Percentiles rank a stretch among this genome's conserved stretches.
Evolutionary conservation across 163 green algal genomes (phyloP).

Genomic region (Scenedesmus sp.): DNA sequence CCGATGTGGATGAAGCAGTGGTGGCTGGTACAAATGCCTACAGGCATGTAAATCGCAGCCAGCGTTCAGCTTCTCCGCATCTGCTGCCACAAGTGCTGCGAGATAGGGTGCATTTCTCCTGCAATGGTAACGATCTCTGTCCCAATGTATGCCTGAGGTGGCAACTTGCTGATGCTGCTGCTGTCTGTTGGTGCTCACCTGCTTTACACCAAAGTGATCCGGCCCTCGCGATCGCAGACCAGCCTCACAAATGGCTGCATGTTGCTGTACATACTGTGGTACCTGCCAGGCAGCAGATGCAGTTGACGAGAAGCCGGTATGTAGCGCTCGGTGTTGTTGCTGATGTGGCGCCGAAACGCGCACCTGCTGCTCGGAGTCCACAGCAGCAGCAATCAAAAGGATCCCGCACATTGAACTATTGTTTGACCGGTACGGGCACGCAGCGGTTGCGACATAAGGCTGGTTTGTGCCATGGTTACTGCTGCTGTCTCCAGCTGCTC

Average conservation of each 20-base stretch:
- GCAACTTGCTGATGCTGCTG: neutral
- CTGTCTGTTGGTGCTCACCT: neutral
- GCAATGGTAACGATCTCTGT: no score
- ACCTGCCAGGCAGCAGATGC: neutral
- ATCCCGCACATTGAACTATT: neutral
- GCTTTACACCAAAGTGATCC: neutral
- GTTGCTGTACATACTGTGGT: neutral
- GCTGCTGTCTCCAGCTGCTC: slow-evolving; percentile 4
- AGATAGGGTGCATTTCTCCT: no score
- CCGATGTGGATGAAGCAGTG: neutral
- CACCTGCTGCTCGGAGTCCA: neutral
- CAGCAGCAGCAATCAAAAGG: neutral
- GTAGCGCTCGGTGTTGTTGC: neutral
- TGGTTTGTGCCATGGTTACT: neutral
- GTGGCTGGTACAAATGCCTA: neutral
- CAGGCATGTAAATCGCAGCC: neutral
- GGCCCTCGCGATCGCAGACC: slow-evolving; percentile 20
- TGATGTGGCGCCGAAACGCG: neutral
- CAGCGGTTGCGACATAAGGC: neutral
- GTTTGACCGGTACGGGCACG: neutral
- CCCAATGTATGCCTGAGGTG: neutral
- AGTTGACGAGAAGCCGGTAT: neutral
- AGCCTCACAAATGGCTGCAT: neutral
- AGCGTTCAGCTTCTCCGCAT: neutral
- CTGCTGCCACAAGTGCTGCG: neutral